These are phyloP conservation scores for Monosporascus cannonballus DNA, from an alignment of 2,329 filamentous ascomycete genomes.

Conservation along the genomic window DNA sequence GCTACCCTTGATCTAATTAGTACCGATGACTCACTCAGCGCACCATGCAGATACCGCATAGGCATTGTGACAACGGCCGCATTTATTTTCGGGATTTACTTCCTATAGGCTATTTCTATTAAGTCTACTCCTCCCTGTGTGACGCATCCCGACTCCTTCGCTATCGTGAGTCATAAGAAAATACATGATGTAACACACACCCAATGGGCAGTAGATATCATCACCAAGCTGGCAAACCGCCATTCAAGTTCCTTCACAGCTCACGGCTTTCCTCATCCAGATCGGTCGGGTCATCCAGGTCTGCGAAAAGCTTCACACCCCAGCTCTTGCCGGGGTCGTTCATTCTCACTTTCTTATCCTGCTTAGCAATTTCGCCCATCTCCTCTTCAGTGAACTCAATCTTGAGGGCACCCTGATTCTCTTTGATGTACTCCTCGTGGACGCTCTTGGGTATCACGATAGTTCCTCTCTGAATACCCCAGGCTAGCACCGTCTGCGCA, in stretches of 20 bases:
- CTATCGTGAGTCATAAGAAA: too few relatives aligned
- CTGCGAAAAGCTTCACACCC: conserved; percentile 33
- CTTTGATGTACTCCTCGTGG: conserved; percentile 33
- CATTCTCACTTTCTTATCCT: conserved; percentile 28
- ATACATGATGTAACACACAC: too few relatives aligned
- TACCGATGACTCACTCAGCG: too few relatives aligned
- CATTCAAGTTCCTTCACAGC: conserved; percentile 5
- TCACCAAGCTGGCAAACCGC: background rate
- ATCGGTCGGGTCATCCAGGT: conserved; percentile 30
- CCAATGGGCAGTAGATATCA: background rate
- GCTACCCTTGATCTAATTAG: too few relatives aligned
- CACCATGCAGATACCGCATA: too few relatives aligned
- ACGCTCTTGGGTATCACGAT: conserved; percentile 46
- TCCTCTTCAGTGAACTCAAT: conserved; percentile 33
- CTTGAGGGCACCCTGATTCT: conserved; percentile 45
- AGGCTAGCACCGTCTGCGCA: conserved; percentile 40
- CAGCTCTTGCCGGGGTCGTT: conserved; percentile 32
- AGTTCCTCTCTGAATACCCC: conserved; percentile 41
- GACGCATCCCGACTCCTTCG: too few relatives aligned
- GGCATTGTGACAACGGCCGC: too few relatives aligned
- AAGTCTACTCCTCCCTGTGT: too few relatives aligned
- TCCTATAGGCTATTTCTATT: too few relatives aligned
- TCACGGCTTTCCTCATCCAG: conserved; percentile 9
- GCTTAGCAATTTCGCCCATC: conserved; percentile 23
- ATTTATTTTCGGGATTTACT: too few relatives aligned